Evolutionary conservation across 192 early-diverging fungal genomes (phyloP), one percentile per base, ranked within the genome.

Genomic region (Mortierella claussenii): DNA sequence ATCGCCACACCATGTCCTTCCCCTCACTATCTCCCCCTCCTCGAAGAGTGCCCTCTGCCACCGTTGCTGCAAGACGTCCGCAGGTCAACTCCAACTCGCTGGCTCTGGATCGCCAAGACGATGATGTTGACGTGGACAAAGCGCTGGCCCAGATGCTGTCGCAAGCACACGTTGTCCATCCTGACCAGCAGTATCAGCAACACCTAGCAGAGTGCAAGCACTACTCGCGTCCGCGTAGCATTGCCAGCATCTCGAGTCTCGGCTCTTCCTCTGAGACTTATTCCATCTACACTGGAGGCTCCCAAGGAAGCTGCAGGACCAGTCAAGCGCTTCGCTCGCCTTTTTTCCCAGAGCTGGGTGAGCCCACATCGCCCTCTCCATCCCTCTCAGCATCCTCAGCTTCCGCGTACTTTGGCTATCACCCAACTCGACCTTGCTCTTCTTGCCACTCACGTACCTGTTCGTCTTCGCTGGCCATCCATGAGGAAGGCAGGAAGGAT

Each of bases 11-110:
- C 15, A 32, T 49, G 42, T 31, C 45, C 27, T 55, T 46, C 17
- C 36, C 53, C 27, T 32, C 21, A 46, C 54, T 24, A 54, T 32
- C 66, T 20, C 66, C 56, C 23, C 66, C 66, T 31, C 67, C 67
- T 18, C 67, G 67, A 27, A 69, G 59, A 23, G 30, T 28, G 18
- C 50, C 15, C 11, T 63, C 47, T 24, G 20, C 60, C 17, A 7
- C 21, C 48, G 13, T 45, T 5, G 15, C 48, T n/a, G 11, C 57
- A 18, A 60, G 57, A 33, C 47, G 51, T 21, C 68, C 68, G 48
- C 61, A 62, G 44, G 43, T 70, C 43, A 69, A 69, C 21, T 50
- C 67, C 23, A 60, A 58, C 20, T 33, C 48, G 2, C 27, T 50
- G 4, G 37, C 30, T 27, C n/a, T 21, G 18, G 57, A 20, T 15